Base-by-base conservation (phyloP, 2,329 filamentous ascomycete genomes). In the Paracamarosporium sp. region DNA sequence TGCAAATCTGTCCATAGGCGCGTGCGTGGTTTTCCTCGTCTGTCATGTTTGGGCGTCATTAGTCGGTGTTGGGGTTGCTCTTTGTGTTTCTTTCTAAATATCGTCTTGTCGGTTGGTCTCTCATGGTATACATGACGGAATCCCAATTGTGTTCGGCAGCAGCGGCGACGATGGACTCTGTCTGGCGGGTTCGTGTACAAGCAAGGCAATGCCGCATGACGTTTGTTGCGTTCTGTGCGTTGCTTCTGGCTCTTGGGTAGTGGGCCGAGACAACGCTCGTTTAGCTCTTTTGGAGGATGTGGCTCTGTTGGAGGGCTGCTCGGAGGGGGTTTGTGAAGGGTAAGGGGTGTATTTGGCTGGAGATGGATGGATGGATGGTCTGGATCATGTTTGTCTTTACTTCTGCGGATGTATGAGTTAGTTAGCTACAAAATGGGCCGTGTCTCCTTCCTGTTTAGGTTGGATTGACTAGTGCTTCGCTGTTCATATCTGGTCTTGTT, bases 1-100 rank as follows among this genome's bases (percentile, higher is more conserved):
- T 65, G 59, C 63, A 64, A 66, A 67, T 56, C 55, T 73, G 68
- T 72, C 67, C 62, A 67, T 67, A 72, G 67, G 68, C 67, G 67
- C 59, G 66, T 60, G 60, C 66, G 61, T 58, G 62, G 63, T 62
- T 60, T 62, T 62, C 59, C 45, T 48, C 45, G 45, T 53, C 69
- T 64, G 62, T 69, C 63, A 52, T 56, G 48, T 67, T 55, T 65
- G 64, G 72, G 70, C 69, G 70, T 75, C 68, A 66, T 64, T 60
- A 61, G 65, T 69, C 65, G 71, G 72, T 70, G 70, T 75, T 67
- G 57, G 70, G 66, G 64, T 68, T 66, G 59, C 65, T 61, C 50
- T 66, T 41, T 15, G 22, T 28, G 33, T 38, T 25, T 63, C 61
- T 60, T 45, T 53, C 47, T 53, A 17, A 40, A n/a, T 40, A n/a